A percentile compares a stretch with the other conserved stretches of the same genome.
Conservation (phyloP, 73 alveolate genomes). For the Diophrys appendiculata region DNA sequence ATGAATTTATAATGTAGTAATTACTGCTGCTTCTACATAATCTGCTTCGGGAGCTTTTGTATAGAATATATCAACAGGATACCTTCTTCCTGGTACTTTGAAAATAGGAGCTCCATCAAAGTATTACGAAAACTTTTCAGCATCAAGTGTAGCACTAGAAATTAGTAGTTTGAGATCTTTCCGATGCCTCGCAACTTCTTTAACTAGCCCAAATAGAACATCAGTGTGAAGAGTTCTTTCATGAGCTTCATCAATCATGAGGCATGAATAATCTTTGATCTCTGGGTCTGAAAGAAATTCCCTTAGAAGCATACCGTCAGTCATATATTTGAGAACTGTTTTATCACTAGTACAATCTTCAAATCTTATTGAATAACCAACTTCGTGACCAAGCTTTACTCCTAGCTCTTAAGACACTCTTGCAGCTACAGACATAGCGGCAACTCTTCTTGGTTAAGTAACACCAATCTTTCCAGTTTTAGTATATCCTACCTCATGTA, state of each 20-base stretch:
- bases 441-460: conserved; percentile 99
- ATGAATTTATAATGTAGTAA: conserved; percentile 98
- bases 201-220: conserved; percentile 93
- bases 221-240: conserved; percentile 99
- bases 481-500: conserved; percentile 98
- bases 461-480: conserved; percentile 95
- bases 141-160: conserved; percentile 98
- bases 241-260: conserved; percentile 99
- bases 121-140: conserved; percentile 94
- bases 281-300: conserved; percentile 88
- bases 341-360: conserved; percentile 96
- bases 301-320: conserved; percentile 99
- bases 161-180: conserved; percentile 94
- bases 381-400: conserved; percentile 98
- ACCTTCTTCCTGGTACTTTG: conserved; percentile 98
- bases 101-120: conserved; percentile 97
- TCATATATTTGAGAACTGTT: conserved; percentile 98
- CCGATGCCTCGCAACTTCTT: conserved; percentile 86
- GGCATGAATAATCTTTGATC: conserved; percentile 69
- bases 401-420: conserved; percentile 98
- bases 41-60: conserved; percentile 99
- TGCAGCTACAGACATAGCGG: conserved; percentile 99
- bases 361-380: conserved; percentile 98
- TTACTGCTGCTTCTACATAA: conserved; percentile 98
- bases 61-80: conserved; percentile 95